Percentiles rank a stretch among this genome's conserved stretches.
phyloP scores from a whole-genome alignment of 1,139 yeast genomes.

The Sugiyamaella xylanicola region DNA sequence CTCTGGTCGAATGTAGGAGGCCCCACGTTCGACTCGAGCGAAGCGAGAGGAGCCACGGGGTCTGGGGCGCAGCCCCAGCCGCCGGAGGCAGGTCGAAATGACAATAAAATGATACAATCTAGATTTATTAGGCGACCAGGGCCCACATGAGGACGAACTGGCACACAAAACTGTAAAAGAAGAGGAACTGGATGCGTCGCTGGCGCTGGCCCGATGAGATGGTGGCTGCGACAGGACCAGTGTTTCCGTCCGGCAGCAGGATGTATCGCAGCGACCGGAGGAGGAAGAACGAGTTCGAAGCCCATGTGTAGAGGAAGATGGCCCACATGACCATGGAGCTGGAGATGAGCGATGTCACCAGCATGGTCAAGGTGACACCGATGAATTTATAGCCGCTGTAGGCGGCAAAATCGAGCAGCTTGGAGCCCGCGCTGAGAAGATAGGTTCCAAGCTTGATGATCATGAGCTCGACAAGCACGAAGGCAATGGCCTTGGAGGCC shows the following conservation, averaged over 20 bases:
- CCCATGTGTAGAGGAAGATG: conserved; percentile 45
- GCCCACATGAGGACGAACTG: conserved; percentile 68
- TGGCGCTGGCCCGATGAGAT: conserved; percentile 64
- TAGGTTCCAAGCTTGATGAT: conserved; percentile 66
- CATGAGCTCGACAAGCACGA: conserved; percentile 68
- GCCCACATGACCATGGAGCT: conserved; percentile 49
- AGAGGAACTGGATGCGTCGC: conserved; percentile 82
- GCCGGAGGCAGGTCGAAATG: not conserved
- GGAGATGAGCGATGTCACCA: conserved; percentile 47
- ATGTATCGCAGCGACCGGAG: conserved; percentile 83
- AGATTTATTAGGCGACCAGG: conserved; percentile 38
- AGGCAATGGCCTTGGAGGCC: conserved; percentile 88
- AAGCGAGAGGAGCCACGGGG: not conserved
- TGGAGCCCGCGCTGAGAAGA: conserved; percentile 57
- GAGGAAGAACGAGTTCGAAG: conserved; percentile 48
- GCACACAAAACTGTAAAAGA: conserved; percentile 79
- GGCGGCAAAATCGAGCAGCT: conserved; percentile 80
- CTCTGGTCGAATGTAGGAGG: too few relatives aligned
- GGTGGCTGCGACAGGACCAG: conserved; percentile 34
- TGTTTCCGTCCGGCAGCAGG: conserved; percentile 54
- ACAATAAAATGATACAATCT: not conserved
- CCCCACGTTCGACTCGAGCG: too few relatives aligned
- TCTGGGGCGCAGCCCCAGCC: conserved; percentile 8
- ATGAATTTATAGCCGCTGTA: conserved; percentile 96
- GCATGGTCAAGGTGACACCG: conserved; percentile 51